A percentile compares a stretch with the other conserved stretches of the same genome.
These are phyloP conservation scores for Torrubiella hemipterigena DNA, from an alignment of 2,329 filamentous ascomycete species.

Conservation along the genomic window DNA sequence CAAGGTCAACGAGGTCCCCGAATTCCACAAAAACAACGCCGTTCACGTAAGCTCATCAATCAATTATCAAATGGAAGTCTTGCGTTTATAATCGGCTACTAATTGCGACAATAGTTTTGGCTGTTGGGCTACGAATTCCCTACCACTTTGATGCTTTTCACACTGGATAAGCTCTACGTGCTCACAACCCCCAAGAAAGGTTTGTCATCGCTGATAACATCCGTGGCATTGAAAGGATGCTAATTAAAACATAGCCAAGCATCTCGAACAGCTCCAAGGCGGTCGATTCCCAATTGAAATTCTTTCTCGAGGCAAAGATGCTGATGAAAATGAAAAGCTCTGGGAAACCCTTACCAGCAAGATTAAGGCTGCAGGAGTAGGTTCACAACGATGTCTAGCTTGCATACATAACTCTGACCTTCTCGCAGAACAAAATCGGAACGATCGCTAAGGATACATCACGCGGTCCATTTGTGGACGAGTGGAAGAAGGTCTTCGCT, in stretches of 20 bases:
- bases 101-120: conserved; percentile 62
- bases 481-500: conserved; percentile 80
- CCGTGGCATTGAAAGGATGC: conserved; percentile 8
- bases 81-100: background rate
- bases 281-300: conserved; percentile 90
- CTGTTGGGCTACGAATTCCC: conserved; percentile 97
- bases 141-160: conserved; percentile 87
- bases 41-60: conserved; percentile 71
- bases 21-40: conserved; percentile 92
- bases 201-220: conserved; percentile 22
- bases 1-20: conserved; percentile 79
- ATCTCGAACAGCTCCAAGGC: conserved; percentile 82
- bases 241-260: conserved; percentile 55
- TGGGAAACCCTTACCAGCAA: conserved; percentile 74
- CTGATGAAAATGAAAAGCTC: conserved; percentile 80
- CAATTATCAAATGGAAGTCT: too few relatives aligned
- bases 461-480: conserved; percentile 80
- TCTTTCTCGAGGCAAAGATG: conserved; percentile 81
- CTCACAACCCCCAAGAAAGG: conserved; percentile 97
- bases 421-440: conserved; percentile 70
- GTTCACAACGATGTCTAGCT: conserved; percentile 26
- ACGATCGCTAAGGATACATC: conserved; percentile 75
- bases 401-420: conserved; percentile 7
- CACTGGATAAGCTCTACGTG: conserved; percentile 75
- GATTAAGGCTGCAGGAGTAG: conserved; percentile 77